Evolutionary conservation across 1,284 basidiomycete genomes (phyloP), one percentile per base, ranked within the genome.

Genomic region (Boletus semigastroideus): DNA sequence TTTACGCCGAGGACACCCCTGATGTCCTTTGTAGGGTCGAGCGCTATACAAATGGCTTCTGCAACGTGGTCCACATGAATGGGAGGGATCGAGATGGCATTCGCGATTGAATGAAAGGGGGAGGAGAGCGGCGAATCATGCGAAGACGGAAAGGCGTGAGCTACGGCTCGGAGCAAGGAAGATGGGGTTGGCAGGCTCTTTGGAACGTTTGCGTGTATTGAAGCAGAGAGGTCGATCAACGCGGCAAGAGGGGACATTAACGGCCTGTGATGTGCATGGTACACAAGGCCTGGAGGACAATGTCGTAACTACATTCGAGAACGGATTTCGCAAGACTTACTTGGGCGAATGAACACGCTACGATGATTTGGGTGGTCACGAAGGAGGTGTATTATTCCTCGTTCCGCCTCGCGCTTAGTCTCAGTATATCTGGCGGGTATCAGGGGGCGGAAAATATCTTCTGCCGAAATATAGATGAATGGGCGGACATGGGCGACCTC

Each of bases 1-100:
- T 68, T 68, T 41, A 95, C 90, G 42, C 82, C 87, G 33, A 94
- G 74, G n/a, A 88, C 81, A 38, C 92, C 92, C 48, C 66, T 72
- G 41, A 91, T 71, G 42, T 78, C 75, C 43, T 70, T 70, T 34
- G 70, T 59, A 31, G 73, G 71, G 52, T 75, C 72, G 53, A 89
- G 66, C 33, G 77, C 74, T n/a, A 75, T 71, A 57, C 86, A 85
- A 10, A 94, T 82, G 0, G 94, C 93, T 61, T 88, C 84, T 2
- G 90, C 96, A 36, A 99, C 93, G 54, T 96, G 94, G 63, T 99
- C 96, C 25, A 98, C 92, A 66, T 99, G 96, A 43, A 99, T 84
- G 0, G 97, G 94, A 25, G 88, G 92, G 48, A 89, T 87, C 12
- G 80, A 82, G 53, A 96, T 70, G 20, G 88, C 84, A 51, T 88